Base-by-base conservation (phyloP, 441 rosid species). In the Francoa sonchifolia region DNA sequence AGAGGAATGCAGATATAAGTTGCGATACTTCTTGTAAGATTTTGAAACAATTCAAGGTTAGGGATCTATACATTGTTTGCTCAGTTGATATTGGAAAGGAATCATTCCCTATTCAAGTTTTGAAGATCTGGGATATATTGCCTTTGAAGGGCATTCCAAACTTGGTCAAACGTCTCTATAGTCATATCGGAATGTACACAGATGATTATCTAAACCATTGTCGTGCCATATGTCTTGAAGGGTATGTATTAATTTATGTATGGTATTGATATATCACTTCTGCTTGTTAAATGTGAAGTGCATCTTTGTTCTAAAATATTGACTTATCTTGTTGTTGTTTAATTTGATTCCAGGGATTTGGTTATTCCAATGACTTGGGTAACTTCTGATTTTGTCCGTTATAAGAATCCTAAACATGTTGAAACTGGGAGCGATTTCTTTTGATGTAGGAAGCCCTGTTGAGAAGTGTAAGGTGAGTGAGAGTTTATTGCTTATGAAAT, bases 121-220 rank as follows among this genome's bases (percentile, higher is more conserved):
- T 75, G 55, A 75, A 57, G 64, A 57, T 61, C 14, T 75, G 76
- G 76, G 82, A 68, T 39, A 33, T 74, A 29, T 35, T 69, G 48
- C 63, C 67, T 1, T 20, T 50, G 26, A 39, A 47, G 47, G 59
- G 63, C 29, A 44, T 48, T 11, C 55, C 35, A 1, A 54, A 30
- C 34, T 11, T 69, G 53, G 47, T 39, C n/a, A 43, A 49, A 43
- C 59, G 64, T 13, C 60, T 72, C 8, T 65, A 72, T 29, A 33
- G 46, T 16, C 41, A 69, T 29, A 63, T 68, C 45, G 33, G 17
- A 13, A 50, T 15, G 14, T 48, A 62, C 22, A 47, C 69, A 4
- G 69, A 60, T 19, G 73, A 65, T 38, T 70, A 45, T 39, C 36
- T 73, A 6, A 38, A 26, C 7, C 62, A 15, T 10, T 76, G 84